Percentiles rank a stretch among this genome's conserved stretches.
These are phyloP conservation scores for Saposhnikovia divaricata DNA, from an alignment of 129 eudicot genomes.

Conservation along the genomic window DNA sequence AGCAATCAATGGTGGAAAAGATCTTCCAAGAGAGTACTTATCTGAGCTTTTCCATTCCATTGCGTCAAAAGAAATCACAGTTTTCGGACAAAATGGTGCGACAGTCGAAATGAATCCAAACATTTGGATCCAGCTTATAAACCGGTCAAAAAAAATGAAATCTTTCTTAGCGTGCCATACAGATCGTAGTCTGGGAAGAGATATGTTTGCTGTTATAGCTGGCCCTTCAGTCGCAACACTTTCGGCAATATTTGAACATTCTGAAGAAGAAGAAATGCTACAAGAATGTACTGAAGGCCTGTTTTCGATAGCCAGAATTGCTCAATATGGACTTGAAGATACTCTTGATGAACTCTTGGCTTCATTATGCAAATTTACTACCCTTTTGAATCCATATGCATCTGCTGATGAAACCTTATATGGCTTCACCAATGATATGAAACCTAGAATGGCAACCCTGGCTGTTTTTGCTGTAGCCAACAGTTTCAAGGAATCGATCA, in stretches of 20 bases:
- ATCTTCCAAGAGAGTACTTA: slow-evolving; percentile 79
- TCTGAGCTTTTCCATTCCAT: slow-evolving; percentile 72
- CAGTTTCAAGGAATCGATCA: slow-evolving; percentile 59
- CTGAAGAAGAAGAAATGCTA: slow-evolving; percentile 77
- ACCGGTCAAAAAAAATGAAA: slow-evolving; percentile 40
- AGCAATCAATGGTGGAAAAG: slow-evolving; percentile 70
- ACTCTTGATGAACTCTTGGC: slow-evolving; percentile 74
- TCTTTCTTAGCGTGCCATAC: slow-evolving; percentile 44
- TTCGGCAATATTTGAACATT: slow-evolving; percentile 74
- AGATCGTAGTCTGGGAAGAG: slow-evolving; percentile 65
- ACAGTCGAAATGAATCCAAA: slow-evolving; percentile 65
- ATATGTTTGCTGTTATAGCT: slow-evolving; percentile 81
- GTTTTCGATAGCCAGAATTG: slow-evolving; percentile 66
- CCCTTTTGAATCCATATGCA: slow-evolving; percentile 80
- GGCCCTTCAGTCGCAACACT: slow-evolving; percentile 80
- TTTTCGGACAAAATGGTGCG: slow-evolving; percentile 33
- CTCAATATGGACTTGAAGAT: slow-evolving; percentile 80
- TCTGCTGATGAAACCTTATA: slow-evolving; percentile 88
- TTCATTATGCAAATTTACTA: slow-evolving; percentile 85
- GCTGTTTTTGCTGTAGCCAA: slow-evolving; percentile 88
- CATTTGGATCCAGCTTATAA: slow-evolving; percentile 73
- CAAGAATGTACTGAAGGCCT: slow-evolving; percentile 76
- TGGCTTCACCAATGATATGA: slow-evolving; percentile 76
- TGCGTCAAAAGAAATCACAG: slow-evolving; percentile 46
- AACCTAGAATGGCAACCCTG: slow-evolving; percentile 86